These are phyloP conservation scores for Tuber borchii DNA, from an alignment of 495 filamentous ascomycete species.

Conservation along the genomic window DNA sequence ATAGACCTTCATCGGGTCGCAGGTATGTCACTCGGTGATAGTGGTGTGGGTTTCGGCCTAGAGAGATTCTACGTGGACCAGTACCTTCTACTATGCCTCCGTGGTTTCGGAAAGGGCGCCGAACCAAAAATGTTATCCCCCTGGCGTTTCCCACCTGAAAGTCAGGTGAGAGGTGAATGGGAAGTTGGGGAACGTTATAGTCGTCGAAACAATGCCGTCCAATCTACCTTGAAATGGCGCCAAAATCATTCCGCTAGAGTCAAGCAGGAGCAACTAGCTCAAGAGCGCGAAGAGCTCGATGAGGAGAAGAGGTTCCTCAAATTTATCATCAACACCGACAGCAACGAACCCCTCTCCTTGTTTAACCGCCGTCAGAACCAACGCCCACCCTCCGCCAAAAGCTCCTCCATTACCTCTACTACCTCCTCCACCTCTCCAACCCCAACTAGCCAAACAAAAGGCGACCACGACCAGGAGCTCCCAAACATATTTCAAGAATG, in stretches of 20 bases:
- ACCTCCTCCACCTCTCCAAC: neutral
- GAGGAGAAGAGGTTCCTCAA: neutral
- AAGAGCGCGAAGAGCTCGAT: neutral
- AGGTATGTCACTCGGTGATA: conserved; percentile 20
- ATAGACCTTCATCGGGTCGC: conserved; percentile 24
- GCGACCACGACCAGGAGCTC: neutral
- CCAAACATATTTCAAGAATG: conserved; percentile 27
- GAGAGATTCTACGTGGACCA: conserved; percentile 30
- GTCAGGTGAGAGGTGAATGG: conserved; percentile 27
- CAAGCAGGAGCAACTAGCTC: conserved; percentile 14
- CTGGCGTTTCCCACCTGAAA: conserved; percentile 29
- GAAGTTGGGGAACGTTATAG: conserved; percentile 10
- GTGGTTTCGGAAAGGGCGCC: conserved; percentile 19
- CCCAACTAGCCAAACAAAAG: neutral
- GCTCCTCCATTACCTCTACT: neutral
- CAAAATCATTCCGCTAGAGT: conserved; percentile 20
- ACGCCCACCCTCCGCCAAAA: neutral
- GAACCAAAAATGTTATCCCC: conserved; percentile 15
- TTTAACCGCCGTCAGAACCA: neutral
- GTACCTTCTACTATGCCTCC: conserved; percentile 20
- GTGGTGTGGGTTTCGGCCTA: conserved; percentile 21
- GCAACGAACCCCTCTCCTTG: neutral
- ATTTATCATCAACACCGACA: neutral
- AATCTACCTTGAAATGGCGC: conserved; percentile 15
- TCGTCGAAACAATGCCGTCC: neutral